Percentiles rank a stretch among this genome's conserved stretches.
These are phyloP conservation scores for Penicillium sp. DNA, from an alignment of 2,329 filamentous ascomycete genomes.

Conservation along the genomic window DNA sequence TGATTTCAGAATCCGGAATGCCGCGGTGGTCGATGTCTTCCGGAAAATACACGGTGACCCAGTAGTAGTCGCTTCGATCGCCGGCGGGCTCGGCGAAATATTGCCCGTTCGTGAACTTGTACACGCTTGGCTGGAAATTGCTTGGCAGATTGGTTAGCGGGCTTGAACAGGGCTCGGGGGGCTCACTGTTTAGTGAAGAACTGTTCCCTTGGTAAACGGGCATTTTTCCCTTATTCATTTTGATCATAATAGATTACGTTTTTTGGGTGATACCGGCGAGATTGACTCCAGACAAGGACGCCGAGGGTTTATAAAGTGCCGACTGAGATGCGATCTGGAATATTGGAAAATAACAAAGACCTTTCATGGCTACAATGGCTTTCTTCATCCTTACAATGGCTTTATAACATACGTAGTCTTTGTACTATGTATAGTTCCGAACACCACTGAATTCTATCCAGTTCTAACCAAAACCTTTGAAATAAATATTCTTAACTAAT, in stretches of 20 bases:
- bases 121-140: not conserved
- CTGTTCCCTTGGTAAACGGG: too few relatives aligned
- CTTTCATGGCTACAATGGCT: too few relatives aligned
- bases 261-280: not conserved
- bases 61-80: constrained; percentile 1
- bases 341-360: too few relatives aligned
- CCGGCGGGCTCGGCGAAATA: not conserved
- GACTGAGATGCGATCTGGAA: too few relatives aligned
- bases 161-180: fast-evolving
- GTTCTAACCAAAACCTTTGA: too few relatives aligned
- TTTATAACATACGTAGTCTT: too few relatives aligned
- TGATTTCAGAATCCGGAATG: not conserved
- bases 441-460: too few relatives aligned
- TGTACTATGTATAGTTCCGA: too few relatives aligned
- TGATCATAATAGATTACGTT: not conserved
- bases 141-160: not conserved
- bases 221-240: too few relatives aligned
- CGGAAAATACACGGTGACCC: not conserved
- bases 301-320: not conserved
- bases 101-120: not conserved
- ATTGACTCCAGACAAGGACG: not conserved
- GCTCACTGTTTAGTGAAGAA: too few relatives aligned
- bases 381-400: too few relatives aligned
- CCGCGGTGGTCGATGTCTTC: not conserved
- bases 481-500: too few relatives aligned